Evolutionary conservation across 331 rosid genomes (phyloP).

Genomic region (Acacia concinna): DNA sequence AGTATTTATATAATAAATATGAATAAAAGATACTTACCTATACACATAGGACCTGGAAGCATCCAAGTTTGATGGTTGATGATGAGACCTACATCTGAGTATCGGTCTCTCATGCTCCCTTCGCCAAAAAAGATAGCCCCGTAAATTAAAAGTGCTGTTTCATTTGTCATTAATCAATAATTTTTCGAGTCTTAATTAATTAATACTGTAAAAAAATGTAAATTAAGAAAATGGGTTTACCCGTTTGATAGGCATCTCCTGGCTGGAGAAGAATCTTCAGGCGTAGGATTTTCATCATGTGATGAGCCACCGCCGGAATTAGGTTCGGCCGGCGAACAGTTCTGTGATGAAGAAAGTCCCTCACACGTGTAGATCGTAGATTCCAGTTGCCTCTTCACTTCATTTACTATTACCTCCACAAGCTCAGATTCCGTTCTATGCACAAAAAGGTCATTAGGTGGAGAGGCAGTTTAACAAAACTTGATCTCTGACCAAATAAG

Average conservation of each 20-base stretch:
- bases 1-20: background rate
- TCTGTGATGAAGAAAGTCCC: background rate
- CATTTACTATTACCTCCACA: background rate
- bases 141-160: background rate
- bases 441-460: background rate
- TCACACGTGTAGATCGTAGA: background rate
- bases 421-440: background rate
- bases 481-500: background rate
- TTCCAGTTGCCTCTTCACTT: background rate
- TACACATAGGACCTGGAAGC: background rate
- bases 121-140: background rate
- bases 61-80: background rate
- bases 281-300: background rate
- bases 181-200: background rate
- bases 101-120: background rate
- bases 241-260: background rate
- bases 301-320: background rate
- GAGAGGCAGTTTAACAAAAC: background rate
- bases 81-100: background rate
- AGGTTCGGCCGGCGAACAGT: background rate
- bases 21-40: background rate
- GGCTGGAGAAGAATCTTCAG: background rate
- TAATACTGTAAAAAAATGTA: background rate
- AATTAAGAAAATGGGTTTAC: background rate
- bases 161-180: background rate